Conservation (phyloP, 2,329 filamentous ascomycete genomes). For the Diaporthe eres region DNA sequence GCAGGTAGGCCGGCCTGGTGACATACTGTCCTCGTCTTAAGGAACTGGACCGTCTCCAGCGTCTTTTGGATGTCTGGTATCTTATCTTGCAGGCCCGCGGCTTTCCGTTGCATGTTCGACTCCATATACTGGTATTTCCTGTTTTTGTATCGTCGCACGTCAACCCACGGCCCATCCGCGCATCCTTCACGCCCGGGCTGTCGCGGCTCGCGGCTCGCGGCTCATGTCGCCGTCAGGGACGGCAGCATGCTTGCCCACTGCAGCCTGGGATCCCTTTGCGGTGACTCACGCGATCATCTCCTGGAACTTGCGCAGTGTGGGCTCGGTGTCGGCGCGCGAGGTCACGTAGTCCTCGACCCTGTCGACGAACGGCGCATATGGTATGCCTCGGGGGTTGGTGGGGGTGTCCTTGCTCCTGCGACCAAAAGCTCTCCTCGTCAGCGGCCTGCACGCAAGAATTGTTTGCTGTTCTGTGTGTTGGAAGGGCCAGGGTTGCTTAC, state of each 20-base stretch:
- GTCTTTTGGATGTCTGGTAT: constrained; percentile 98
- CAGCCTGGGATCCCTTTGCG: background rate
- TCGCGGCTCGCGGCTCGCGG: background rate
- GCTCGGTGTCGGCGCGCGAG: constrained; percentile 83
- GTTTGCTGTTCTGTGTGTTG: background rate
- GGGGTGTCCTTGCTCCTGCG: constrained; percentile 64
- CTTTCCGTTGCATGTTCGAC: constrained; percentile 87
- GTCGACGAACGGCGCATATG: constrained; percentile 87
- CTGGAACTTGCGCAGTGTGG: constrained; percentile 85
- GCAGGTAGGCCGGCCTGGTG: background rate
- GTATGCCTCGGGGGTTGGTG: constrained; percentile 87
- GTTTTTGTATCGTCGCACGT: constrained; percentile 46
- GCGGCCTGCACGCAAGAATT: background rate
- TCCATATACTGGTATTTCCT: constrained; percentile 99
- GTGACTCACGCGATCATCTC: constrained; percentile 89
- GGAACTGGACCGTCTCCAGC: constrained; percentile 88
- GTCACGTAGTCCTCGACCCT: constrained; percentile 90
- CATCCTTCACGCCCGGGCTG: background rate
- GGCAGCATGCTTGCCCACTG: constrained; percentile 37
- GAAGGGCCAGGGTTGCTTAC: constrained; percentile 46
- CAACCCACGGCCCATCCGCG: background rate
- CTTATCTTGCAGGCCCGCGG: constrained; percentile 88
- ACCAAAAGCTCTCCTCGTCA: constrained; percentile 14
- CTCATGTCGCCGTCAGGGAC: background rate
- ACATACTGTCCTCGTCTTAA: constrained; percentile 80